Percentiles rank a stretch among this genome's conserved stretches.
Conservation (phyloP, 2,329 filamentous ascomycete species). For the Calonectria pseudoturangicola region DNA sequence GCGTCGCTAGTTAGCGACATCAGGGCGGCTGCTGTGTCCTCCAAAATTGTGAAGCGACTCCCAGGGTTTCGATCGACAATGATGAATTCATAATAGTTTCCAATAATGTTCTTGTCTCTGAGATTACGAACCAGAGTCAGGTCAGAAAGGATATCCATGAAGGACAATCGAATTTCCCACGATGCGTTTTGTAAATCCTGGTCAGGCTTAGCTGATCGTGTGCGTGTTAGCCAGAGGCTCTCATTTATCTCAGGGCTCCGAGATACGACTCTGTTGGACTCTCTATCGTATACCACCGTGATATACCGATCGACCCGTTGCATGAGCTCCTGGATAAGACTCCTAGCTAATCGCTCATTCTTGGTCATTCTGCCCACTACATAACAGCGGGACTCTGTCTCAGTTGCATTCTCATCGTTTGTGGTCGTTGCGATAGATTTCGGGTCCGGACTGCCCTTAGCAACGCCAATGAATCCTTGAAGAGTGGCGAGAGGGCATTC, state of each 20-base stretch:
- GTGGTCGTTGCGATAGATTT: too few relatives aligned
- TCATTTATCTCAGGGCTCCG: slow-evolving; percentile 5
- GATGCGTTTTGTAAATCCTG: neutral
- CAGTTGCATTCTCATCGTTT: neutral
- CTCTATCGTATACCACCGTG: neutral
- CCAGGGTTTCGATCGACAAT: slow-evolving; percentile 3
- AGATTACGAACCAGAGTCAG: slow-evolving; percentile 1
- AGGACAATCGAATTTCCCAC: neutral
- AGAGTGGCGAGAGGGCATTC: neutral
- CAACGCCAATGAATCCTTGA: neutral
- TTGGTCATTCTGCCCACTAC: slow-evolving; percentile 5
- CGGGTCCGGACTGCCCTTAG: neutral
- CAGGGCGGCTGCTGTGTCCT: neutral
- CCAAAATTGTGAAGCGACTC: neutral
- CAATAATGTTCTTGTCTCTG: neutral
- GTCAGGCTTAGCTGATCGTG: neutral
- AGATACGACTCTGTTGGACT: neutral
- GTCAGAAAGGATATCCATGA: slow-evolving; percentile 5
- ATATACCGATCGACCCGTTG: slow-evolving; percentile 5
- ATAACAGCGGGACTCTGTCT: slow-evolving; percentile 4
- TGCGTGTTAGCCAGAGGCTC: neutral
- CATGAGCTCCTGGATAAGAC: slow-evolving; percentile 5
- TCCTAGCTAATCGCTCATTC: neutral
- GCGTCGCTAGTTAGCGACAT: neutral
- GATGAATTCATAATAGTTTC: slow-evolving; percentile 13